phyloP scores from a whole-genome alignment of 2,329 filamentous ascomycete species.

The Hypoxylon sp. region DNA sequence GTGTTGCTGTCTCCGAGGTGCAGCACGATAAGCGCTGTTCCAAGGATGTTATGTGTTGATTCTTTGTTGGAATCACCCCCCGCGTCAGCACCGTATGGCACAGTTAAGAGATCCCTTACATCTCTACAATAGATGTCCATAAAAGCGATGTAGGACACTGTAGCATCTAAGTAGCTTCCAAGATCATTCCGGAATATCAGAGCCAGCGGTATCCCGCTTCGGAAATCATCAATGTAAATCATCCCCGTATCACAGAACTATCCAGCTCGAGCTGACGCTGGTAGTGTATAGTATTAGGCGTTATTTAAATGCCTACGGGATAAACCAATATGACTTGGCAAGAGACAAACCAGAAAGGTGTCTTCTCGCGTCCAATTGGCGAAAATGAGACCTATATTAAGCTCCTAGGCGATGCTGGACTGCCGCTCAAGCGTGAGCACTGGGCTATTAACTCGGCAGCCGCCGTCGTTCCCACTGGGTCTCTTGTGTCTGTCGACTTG shows the following conservation, averaged over 20 bases:
- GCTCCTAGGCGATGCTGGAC: constrained; percentile 50
- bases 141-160: background rate
- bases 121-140: background rate
- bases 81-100: background rate
- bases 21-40: too few species aligned
- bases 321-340: constrained; percentile 33
- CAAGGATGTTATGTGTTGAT: too few species aligned
- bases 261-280: background rate
- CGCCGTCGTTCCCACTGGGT: constrained; percentile 45
- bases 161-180: background rate
- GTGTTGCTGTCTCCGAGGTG: background rate
- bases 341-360: constrained; percentile 34
- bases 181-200: background rate
- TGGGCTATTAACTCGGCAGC: constrained; percentile 53
- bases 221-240: background rate
- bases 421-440: constrained; percentile 52
- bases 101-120: background rate
- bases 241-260: background rate
- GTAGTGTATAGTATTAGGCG: background rate
- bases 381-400: constrained; percentile 53
- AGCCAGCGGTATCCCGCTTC: background rate
- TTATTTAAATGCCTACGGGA: background rate
- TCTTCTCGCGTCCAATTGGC: constrained; percentile 34
- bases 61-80: too few species aligned
- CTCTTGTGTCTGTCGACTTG: constrained; percentile 40